phyloP scores from a whole-genome alignment of 306 rosid species.

The Parietaria judaica region DNA sequence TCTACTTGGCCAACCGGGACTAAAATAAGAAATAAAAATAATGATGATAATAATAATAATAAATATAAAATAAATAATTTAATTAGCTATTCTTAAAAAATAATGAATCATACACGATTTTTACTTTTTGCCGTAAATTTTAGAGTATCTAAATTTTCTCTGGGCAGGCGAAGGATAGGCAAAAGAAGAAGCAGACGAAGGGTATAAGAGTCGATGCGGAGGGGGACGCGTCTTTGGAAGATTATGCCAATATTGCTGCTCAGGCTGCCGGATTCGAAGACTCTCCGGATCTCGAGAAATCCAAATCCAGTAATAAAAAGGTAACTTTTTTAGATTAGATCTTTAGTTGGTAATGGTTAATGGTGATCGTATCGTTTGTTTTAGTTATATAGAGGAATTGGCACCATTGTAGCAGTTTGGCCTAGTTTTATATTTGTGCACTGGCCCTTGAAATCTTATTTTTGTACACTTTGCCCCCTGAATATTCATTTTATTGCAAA shows the following conservation, averaged over 20 bases:
- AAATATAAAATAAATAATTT: no score
- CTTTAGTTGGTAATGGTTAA: no score
- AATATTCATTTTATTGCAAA: no score
- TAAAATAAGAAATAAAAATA: no score
- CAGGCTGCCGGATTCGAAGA: slow-evolving; percentile 45
- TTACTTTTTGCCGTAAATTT: not conserved
- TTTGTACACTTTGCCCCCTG: no score
- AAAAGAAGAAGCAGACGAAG: slow-evolving; percentile 67
- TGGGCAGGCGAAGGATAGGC: slow-evolving; percentile 71
- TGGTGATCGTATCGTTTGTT: no score
- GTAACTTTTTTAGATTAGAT: slow-evolving; percentile 18
- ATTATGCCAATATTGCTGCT: slow-evolving; percentile 39
- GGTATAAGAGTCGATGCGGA: slow-evolving; percentile 82
- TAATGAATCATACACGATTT: no score
- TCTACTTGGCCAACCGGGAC: not conserved
- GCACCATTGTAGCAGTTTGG: not conserved
- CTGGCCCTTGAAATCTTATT: no score
- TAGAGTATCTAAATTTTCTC: slow-evolving; percentile 8
- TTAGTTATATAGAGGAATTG: not conserved
- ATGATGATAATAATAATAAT: no score
- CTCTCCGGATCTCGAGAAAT: slow-evolving; percentile 47
- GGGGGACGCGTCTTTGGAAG: slow-evolving; percentile 89
- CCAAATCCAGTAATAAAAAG: slow-evolving; percentile 69
- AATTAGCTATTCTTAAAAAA: no score
- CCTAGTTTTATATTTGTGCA: no score